Evolutionary conservation across 306 rosid genomes (phyloP).

Genomic region (Vigna hirtella): DNA sequence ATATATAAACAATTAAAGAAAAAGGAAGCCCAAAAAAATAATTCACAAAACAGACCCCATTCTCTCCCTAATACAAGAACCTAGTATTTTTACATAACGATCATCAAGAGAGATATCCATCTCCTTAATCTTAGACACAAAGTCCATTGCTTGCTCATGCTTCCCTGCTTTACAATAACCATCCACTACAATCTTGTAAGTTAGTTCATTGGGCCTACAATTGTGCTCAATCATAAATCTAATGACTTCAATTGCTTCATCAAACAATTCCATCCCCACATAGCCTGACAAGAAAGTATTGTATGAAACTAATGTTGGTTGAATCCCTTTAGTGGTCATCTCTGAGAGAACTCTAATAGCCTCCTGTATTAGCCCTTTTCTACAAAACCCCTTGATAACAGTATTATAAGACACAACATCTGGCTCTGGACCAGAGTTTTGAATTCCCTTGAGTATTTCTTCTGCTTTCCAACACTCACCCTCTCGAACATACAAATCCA

Average conservation of each 20-base stretch:
- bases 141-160: conserved; percentile 74
- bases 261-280: conserved; percentile 68
- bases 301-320: conserved; percentile 86
- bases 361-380: conserved; percentile 87
- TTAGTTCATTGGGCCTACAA: conserved; percentile 84
- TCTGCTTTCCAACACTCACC: conserved; percentile 95
- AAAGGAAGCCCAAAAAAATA: conserved; percentile 24
- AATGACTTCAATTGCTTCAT: conserved; percentile 85
- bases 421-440: conserved; percentile 70
- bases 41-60: conserved; percentile 43
- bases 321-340: conserved; percentile 78
- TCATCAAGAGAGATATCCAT: conserved; percentile 65
- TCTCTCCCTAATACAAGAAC: conserved; percentile 63
- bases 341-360: conserved; percentile 79
- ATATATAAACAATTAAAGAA: neutral
- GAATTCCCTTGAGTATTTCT: conserved; percentile 75
- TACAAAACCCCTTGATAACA: conserved; percentile 90
- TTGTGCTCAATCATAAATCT: conserved; percentile 78
- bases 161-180: conserved; percentile 78
- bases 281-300: conserved; percentile 89
- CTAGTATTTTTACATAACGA: conserved; percentile 63
- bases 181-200: conserved; percentile 87
- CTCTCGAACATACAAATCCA: conserved; percentile 83
- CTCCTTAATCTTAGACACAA: conserved; percentile 69
- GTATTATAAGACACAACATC: conserved; percentile 89